Percentiles rank a stretch among this genome's conserved stretches.
Conservation (phyloP, 257 asterid species). For the Solanum pimpinellifolium region DNA sequence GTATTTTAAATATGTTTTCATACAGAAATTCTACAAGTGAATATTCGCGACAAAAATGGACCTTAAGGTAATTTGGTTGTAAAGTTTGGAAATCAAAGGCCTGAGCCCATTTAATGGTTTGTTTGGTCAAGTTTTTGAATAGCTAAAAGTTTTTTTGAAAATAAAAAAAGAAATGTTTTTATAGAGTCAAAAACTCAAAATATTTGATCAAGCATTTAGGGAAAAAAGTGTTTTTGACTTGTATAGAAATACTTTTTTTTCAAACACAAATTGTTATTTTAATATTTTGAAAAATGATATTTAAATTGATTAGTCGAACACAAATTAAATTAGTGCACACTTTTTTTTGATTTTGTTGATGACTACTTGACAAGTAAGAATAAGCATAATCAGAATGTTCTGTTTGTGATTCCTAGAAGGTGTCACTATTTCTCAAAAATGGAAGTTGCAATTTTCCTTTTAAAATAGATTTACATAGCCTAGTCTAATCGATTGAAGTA, state of each 20-base stretch:
- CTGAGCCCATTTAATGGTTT: background rate
- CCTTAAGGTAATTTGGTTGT: background rate
- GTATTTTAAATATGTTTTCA: background rate
- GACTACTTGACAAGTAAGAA: background rate
- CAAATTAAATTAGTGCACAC: background rate
- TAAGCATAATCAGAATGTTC: background rate
- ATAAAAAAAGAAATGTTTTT: too few species aligned
- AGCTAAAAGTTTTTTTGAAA: too few species aligned
- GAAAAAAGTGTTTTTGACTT: background rate
- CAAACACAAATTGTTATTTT: background rate
- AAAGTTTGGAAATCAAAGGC: background rate
- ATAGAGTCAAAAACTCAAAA: too few species aligned
- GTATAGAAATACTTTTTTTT: background rate
- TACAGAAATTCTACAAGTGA: background rate
- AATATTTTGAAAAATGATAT: background rate
- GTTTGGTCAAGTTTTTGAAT: background rate
- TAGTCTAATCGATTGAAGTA: background rate
- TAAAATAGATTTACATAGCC: background rate
- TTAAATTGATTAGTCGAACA: background rate
- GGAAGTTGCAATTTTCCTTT: background rate
- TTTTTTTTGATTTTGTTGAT: background rate
- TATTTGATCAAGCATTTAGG: too few species aligned
- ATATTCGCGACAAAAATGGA: background rate
- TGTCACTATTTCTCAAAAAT: background rate
- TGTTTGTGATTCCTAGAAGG: background rate